Base-by-base conservation (phyloP, 352 stramenopile species). In the Pythium periplocum region DNA sequence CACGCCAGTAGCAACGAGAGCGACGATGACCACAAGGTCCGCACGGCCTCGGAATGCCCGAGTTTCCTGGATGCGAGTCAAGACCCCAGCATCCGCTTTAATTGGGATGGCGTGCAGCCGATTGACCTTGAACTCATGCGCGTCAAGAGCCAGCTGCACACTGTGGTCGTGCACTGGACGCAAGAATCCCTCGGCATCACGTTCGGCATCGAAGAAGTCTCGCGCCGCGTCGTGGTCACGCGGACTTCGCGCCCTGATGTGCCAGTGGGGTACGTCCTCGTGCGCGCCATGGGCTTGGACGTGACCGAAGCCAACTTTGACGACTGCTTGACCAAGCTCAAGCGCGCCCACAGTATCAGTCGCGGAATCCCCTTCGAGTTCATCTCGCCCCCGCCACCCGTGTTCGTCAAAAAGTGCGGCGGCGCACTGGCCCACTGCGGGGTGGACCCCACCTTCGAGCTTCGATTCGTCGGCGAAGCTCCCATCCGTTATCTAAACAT, bases 201-300 rank as follows among this genome's bases (percentile, higher is more conserved):
- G 6, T 76, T 92, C 39, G 75, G 79, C 67, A 77, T 90, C 33
- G 82, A 92, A 54, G 77, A 83, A 36, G 76, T 72, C 12, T 89
- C 82, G 30, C 69, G 78, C 43, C 66, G 67, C 43, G 66, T 92
- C 1, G 73, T 92, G 31, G 79, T 92, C 9, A 90, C 78, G 37
- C 69, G 70, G 42, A 86, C 77, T 7, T 64, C 55, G 35, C 77
- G 78, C 34, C 17, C 62, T 7, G 81, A 87, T 51, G 71, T 92
- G 11, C 58, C 48, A 2, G 61, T 68, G 6, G 82, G 82, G 2
- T 79, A 87, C 55, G 70, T 89, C 35, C 64, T 92, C 33, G 38
- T 87, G 4, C 39, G 64, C 11, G 79, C 78, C 3, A 64, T 62
- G 41, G 71, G 73, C 2, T 56, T 78, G 6, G 45, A 56, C 4